A percentile compares a stretch with the other conserved stretches of the same genome.
Evolutionary conservation across 2,329 filamentous ascomycete genomes (phyloP).

Genomic region (Parasarocladium wereldwijsianum): DNA sequence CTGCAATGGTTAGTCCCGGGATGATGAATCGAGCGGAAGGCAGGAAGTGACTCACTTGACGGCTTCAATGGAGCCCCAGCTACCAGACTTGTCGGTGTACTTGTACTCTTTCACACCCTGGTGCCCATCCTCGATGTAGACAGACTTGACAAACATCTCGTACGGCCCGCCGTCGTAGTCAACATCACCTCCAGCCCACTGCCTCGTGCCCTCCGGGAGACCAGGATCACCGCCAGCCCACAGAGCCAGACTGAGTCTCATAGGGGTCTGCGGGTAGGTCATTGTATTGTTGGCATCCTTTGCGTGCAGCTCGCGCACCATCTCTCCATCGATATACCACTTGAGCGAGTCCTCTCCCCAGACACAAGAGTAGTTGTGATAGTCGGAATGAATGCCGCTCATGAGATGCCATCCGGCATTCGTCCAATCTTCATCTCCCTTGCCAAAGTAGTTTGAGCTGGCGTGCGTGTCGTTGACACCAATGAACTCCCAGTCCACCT

Average conservation of each 20-base stretch:
- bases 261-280: slow-evolving; percentile 63
- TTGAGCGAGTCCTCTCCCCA: slow-evolving; percentile 55
- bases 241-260: slow-evolving; percentile 53
- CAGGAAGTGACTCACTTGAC: slow-evolving; percentile 26
- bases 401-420: slow-evolving; percentile 46
- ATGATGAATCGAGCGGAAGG: neutral
- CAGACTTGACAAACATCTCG: slow-evolving; percentile 58
- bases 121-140: slow-evolving; percentile 40
- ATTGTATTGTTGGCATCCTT: slow-evolving; percentile 42
- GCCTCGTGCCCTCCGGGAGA: slow-evolving; percentile 39
- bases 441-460: slow-evolving; percentile 68
- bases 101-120: slow-evolving; percentile 46
- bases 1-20: slow-evolving; percentile 18
- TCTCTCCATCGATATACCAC: slow-evolving; percentile 55
- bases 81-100: slow-evolving; percentile 46
- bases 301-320: slow-evolving; percentile 48
- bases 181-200: slow-evolving; percentile 57
- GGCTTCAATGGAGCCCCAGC: slow-evolving; percentile 48
- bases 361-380: slow-evolving; percentile 62
- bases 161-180: slow-evolving; percentile 53
- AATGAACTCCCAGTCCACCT: slow-evolving; percentile 78
- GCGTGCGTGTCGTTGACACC: slow-evolving; percentile 49
- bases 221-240: slow-evolving; percentile 47
- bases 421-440: slow-evolving; percentile 49
- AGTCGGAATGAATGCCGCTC: slow-evolving; percentile 36